Evolutionary conservation across 2,329 filamentous ascomycete species (phyloP).

Genomic region (Fusarium algeriense): DNA sequence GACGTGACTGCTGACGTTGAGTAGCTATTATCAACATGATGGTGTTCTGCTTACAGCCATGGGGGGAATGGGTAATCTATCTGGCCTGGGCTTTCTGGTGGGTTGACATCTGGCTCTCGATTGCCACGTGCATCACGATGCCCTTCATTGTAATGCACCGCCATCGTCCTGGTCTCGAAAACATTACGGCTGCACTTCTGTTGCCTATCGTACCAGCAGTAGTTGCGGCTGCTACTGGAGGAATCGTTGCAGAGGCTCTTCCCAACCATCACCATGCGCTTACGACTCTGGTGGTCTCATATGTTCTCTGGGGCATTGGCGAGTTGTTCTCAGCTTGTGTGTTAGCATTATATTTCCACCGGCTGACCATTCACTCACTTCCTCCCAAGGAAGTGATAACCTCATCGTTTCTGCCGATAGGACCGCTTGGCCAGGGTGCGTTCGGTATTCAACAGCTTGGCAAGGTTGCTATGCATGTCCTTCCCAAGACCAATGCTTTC

Average conservation of each 20-base stretch:
- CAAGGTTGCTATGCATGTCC: conserved; percentile 58
- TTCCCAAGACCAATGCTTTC: conserved; percentile 59
- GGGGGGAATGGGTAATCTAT: conserved; percentile 68
- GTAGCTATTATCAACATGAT: conserved; percentile 73
- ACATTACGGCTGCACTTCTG: conserved; percentile 74
- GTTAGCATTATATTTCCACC: conserved; percentile 76
- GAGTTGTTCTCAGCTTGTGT: conserved; percentile 69
- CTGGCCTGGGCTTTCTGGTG: conserved; percentile 71
- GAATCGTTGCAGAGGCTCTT: conserved; percentile 72
- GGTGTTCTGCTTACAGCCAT: conserved; percentile 70
- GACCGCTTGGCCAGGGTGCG: conserved; percentile 74
- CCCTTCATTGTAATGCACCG: conserved; percentile 67
- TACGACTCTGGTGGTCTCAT: conserved; percentile 72
- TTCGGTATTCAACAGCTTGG: conserved; percentile 68
- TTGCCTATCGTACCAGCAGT: conserved; percentile 76
- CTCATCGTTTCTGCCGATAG: conserved; percentile 74
- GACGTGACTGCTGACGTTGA: conserved; percentile 13
- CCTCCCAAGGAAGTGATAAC: conserved; percentile 76
- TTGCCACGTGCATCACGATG: conserved; percentile 66
- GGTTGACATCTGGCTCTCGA: conserved; percentile 65
- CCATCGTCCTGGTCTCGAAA: conserved; percentile 61
- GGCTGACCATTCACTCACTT: conserved; percentile 74
- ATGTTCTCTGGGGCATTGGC: conserved; percentile 77
- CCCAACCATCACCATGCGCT: conserved; percentile 66
- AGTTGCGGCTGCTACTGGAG: conserved; percentile 73